Evolutionary conservation across 1,139 yeast genomes (phyloP).

Genomic region (Kodamaea anthophila): DNA sequence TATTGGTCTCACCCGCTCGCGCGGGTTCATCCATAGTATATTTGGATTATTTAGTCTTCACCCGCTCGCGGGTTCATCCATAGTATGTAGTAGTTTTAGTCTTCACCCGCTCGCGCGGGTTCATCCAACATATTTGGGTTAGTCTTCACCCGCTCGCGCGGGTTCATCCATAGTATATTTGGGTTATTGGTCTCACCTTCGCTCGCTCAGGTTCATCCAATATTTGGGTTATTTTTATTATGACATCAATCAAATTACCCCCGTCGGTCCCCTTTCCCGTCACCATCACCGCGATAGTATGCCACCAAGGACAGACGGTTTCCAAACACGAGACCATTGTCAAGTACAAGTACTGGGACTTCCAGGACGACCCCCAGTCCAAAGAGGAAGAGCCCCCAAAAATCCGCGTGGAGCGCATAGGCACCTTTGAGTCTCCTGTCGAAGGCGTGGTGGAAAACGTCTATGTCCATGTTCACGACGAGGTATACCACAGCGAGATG

Average conservation of each 20-base stretch:
- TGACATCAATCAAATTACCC: constrained; percentile 41
- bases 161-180: no score
- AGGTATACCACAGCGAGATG: constrained; percentile 45
- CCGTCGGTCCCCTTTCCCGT: constrained; percentile 63
- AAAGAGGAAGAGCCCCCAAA: constrained; percentile 39
- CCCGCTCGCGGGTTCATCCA: no score
- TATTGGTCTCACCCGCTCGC: no score
- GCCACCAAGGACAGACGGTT: constrained; percentile 40
- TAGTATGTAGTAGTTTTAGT: no score
- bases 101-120: no score
- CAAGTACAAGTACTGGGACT: constrained; percentile 64
- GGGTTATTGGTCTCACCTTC: no score
- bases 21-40: no score
- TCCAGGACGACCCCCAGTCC: constrained; percentile 52
- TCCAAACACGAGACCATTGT: constrained; percentile 50
- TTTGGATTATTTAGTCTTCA: no score
- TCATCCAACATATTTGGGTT: no score
- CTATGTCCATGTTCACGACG: constrained; percentile 51
- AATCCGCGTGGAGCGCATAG: constrained; percentile 53
- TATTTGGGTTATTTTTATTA: no score
- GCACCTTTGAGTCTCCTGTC: constrained; percentile 77
- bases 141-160: no score
- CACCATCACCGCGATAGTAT: constrained; percentile 49
- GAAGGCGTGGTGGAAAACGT: constrained; percentile 60
- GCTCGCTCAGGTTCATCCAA: no score